Conservation (phyloP, 2,329 filamentous ascomycete genomes). For the Plectosphaerella plurivora region DNA sequence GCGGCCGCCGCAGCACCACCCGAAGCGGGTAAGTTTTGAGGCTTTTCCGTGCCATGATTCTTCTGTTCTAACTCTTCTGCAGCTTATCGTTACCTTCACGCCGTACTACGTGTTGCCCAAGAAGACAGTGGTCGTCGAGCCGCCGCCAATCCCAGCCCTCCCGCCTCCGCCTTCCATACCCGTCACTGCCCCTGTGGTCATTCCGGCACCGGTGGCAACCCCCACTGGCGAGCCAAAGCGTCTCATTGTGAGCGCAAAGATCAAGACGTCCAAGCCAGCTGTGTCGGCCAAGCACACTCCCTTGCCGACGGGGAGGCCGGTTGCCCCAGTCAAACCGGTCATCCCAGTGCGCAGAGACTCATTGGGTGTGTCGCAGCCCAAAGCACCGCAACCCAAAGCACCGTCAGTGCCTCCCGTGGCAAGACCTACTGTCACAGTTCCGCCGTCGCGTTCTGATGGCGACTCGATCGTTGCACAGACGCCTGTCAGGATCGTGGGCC, state of each 20-base stretch:
- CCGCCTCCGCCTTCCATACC: conserved; percentile 6
- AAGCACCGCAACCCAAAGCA: background rate
- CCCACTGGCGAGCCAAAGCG: conserved; percentile 18
- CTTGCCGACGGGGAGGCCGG: conserved; percentile 2
- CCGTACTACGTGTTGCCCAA: conserved; percentile 21
- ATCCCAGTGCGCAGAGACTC: background rate
- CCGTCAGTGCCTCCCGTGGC: background rate
- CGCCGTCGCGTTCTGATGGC: conserved; percentile 7
- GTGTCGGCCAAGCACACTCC: conserved; percentile 2
- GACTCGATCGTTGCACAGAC: conserved; percentile 11
- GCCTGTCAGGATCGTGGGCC: background rate
- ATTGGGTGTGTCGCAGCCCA: background rate
- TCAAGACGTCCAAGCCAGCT: conserved; percentile 28
- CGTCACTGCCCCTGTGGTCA: conserved; percentile 2
- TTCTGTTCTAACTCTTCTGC: conserved; percentile 14
- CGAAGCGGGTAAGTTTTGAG: conserved; percentile 26
- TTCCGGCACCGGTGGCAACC: background rate
- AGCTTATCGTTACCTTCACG: conserved; percentile 33
- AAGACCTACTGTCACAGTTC: background rate
- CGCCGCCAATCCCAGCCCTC: conserved; percentile 13
- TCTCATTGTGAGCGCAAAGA: conserved; percentile 19
- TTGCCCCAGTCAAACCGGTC: too few relatives aligned
- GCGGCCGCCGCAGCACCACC: conserved; percentile 27
- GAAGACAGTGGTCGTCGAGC: background rate
- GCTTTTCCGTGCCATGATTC: background rate